Evolutionary conservation across 805 yeast genomes (phyloP), one percentile per base, ranked within the genome.

Genomic region (Wickerhamia fluorescens): DNA sequence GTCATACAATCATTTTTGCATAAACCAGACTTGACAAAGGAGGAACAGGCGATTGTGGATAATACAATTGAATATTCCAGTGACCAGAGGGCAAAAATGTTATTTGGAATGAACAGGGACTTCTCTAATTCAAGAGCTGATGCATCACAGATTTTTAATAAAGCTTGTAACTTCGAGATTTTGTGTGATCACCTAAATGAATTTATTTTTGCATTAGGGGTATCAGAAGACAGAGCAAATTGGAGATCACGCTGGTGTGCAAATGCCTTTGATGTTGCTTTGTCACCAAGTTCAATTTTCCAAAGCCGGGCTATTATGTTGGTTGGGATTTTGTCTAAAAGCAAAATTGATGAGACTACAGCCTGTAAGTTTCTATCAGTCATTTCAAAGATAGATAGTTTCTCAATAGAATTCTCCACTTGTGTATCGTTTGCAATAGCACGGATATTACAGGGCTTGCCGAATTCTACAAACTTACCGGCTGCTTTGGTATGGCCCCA

Each of bases 171-270:
- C 9, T 65, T 81, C 43, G 83, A 81, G 30, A 61, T 71, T 6
- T 66, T 82, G 16, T 75, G 83, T 38, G 73, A 61, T 29, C 45
- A 71, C 22, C 52, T 83, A 38, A 56, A 73, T 23, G 61, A 65
- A 10, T 66, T 79, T 36, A 66, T 79, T 43, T 63, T 64, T 6
- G 56, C 59, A 15, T 60, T 74, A 24, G 68, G 74, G 10, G 55
- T 66, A 3, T 47, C 58, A 2, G 66, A 64, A 5, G 72, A 69
- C 27, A 61, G 66, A 23, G 57, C 66, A 6, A 58, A 68, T 18
- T 80, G 86, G 79, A 63, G 73, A 38, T 58, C 75, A 5, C 68
- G 78, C 35, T 83, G 86, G 81, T 69, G 72, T 35, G 66, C 79
- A 20, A 68, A 71, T 40, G 71, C 79, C 4, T 60, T 77, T 63